phyloP scores from a whole-genome alignment of 306 rosid genomes.

The Coriaria nepalensis region DNA sequence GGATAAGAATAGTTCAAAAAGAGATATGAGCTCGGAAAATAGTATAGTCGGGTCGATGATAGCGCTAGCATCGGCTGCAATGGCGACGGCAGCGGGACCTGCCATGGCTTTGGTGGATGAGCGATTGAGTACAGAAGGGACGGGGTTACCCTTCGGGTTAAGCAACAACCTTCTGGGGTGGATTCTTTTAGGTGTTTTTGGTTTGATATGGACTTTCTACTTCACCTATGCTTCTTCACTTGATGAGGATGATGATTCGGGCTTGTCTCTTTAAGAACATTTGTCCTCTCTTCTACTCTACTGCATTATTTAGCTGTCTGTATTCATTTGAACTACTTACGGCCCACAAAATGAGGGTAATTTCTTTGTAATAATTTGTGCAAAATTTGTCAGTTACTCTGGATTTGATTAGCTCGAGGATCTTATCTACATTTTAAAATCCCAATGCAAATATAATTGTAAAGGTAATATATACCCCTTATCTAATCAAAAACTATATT shows the following conservation, averaged over 20 bases:
- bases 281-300: too few relatives aligned
- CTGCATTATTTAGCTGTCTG: too few relatives aligned
- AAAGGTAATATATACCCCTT: too few relatives aligned
- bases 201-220: slow-evolving; percentile 54
- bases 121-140: slow-evolving; percentile 86
- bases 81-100: slow-evolving; percentile 49
- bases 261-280: slow-evolving; percentile 51
- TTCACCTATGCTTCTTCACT: slow-evolving; percentile 43
- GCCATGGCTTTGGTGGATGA: slow-evolving; percentile 95
- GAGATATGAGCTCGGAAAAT: background rate
- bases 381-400: too few relatives aligned
- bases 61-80: slow-evolving; percentile 34
- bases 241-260: slow-evolving; percentile 94
- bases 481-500: too few relatives aligned
- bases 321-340: too few relatives aligned
- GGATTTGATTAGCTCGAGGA: too few relatives aligned
- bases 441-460: too few relatives aligned
- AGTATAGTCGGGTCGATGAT: background rate
- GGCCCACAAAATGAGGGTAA: too few relatives aligned
- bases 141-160: slow-evolving; percentile 91
- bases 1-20: background rate
- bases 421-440: too few relatives aligned
- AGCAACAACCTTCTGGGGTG: slow-evolving; percentile 90
- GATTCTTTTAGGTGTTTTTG: slow-evolving; percentile 70
- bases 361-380: too few relatives aligned